A percentile compares a stretch with the other conserved stretches of the same genome.
These are phyloP conservation scores for Chytriomyces sp. DNA, from an alignment of 192 early-diverging fungal species.

Conservation along the genomic window DNA sequence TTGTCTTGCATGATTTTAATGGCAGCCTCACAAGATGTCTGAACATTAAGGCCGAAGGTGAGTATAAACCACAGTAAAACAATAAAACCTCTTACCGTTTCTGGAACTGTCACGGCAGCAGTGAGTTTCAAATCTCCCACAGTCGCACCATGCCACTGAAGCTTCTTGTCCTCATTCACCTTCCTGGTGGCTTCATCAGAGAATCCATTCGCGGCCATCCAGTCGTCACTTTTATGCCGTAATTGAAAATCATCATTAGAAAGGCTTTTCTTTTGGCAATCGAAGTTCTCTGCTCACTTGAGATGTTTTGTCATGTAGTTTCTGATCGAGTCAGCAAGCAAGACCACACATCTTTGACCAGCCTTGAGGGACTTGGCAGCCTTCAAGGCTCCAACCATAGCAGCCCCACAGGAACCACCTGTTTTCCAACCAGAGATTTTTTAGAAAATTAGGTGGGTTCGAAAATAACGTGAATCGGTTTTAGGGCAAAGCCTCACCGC, in stretches of 20 bases:
- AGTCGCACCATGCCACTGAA: slow-evolving; percentile 80
- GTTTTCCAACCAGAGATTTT: neutral
- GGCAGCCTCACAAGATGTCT: slow-evolving; percentile 77
- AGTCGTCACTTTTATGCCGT: slow-evolving; percentile 70
- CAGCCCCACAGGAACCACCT: slow-evolving; percentile 88
- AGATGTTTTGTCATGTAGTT: slow-evolving; percentile 99
- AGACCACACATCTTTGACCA: slow-evolving; percentile 89
- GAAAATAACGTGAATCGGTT: neutral
- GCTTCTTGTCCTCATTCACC: slow-evolving; percentile 67
- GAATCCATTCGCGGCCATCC: slow-evolving; percentile 93
- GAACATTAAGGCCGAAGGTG: too few relatives aligned
- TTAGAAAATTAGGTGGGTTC: neutral
- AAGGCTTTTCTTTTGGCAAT: neutral
- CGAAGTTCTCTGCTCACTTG: slow-evolving; percentile 51
- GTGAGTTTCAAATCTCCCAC: slow-evolving; percentile 81
- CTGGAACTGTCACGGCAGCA: slow-evolving; percentile 85
- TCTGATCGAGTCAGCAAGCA: slow-evolving; percentile 96
- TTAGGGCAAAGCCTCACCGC: slow-evolving; percentile 54
- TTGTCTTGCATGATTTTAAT: slow-evolving; percentile 85
- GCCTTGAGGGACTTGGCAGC: slow-evolving; percentile 83
- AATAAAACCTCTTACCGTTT: too few relatives aligned
- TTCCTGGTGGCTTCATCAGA: slow-evolving; percentile 74
- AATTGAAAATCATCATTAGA: slow-evolving; percentile 3
- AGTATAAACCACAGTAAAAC: too few relatives aligned
- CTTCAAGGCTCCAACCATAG: slow-evolving; percentile 84